Evolutionary conservation across 768 basidiomycete genomes (phyloP).

Genomic region (Tricholoma saponaceum): DNA sequence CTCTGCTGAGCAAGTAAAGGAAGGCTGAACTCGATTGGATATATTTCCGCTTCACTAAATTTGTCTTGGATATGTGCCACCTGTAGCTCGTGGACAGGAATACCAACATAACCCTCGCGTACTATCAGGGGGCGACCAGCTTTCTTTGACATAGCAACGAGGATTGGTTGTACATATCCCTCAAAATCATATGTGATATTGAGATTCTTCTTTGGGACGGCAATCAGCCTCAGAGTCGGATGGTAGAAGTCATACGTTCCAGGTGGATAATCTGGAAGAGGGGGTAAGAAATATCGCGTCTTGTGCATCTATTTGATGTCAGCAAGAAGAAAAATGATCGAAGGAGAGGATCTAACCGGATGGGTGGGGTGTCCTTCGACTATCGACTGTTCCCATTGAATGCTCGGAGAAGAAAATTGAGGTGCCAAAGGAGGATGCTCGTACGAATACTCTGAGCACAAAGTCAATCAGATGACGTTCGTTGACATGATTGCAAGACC

Average conservation of each 20-base stretch:
- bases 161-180: constrained; percentile 32
- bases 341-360: constrained; percentile 33
- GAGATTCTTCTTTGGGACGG: constrained; percentile 37
- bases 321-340: background rate
- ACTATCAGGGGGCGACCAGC: constrained; percentile 32
- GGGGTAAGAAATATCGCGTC: constrained; percentile 47
- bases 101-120: constrained; percentile 32
- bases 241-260: constrained; percentile 47
- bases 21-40: constrained; percentile 37
- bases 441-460: constrained; percentile 38
- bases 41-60: constrained; percentile 42
- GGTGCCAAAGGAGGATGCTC: constrained; percentile 45
- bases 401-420: constrained; percentile 40
- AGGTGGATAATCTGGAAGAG: constrained; percentile 40
- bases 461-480: background rate
- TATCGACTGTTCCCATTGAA: constrained; percentile 59
- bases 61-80: constrained; percentile 45
- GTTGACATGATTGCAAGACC: constrained; percentile 6
- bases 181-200: constrained; percentile 52
- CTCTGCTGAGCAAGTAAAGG: constrained; percentile 50
- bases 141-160: constrained; percentile 32
- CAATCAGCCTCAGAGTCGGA: constrained; percentile 44
- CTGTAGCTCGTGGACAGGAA: constrained; percentile 57
- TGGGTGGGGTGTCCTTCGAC: constrained; percentile 60
- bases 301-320: constrained; percentile 49